These are phyloP conservation scores for Luffa aegyptiaca DNA, from an alignment of 306 rosid species.

Conservation along the genomic window DNA sequence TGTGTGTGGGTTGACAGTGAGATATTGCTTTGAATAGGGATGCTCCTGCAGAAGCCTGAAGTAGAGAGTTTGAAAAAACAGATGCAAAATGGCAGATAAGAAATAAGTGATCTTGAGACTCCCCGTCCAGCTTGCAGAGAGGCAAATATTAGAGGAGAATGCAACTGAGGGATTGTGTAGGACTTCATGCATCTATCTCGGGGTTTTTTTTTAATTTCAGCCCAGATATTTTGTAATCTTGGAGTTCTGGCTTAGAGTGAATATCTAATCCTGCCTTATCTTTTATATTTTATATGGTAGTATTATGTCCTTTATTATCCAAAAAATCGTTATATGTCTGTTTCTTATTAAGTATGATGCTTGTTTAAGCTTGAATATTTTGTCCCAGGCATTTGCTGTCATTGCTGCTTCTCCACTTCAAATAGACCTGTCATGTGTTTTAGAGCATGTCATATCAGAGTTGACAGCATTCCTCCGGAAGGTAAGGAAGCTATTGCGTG, in stretches of 20 bases:
- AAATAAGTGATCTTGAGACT: not conserved
- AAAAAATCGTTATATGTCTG: not conserved
- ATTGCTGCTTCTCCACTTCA: constrained; percentile 82
- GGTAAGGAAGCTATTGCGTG: constrained; percentile 30
- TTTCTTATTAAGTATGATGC: not conserved
- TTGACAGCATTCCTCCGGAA: constrained; percentile 91
- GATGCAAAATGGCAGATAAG: not conserved
- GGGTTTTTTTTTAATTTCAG: too few relatives aligned
- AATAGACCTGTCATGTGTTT: constrained; percentile 83
- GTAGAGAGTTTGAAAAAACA: too few relatives aligned
- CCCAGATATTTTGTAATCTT: not conserved
- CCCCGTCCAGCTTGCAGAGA: not conserved
- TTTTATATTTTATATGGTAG: not conserved
- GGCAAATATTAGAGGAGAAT: too few relatives aligned
- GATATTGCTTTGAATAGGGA: not conserved
- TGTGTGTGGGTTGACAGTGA: not conserved
- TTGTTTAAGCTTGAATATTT: constrained; percentile 6
- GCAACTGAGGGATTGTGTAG: not conserved
- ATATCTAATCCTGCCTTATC: not conserved
- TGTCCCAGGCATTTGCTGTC: constrained; percentile 84
- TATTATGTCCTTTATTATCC: not conserved
- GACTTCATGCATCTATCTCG: not conserved
- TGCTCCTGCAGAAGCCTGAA: not conserved
- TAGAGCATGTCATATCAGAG: constrained; percentile 85
- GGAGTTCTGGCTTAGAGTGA: not conserved